These are phyloP conservation scores for Populus davidiana DNA, from an alignment of 345 rosid genomes.

Conservation along the genomic window DNA sequence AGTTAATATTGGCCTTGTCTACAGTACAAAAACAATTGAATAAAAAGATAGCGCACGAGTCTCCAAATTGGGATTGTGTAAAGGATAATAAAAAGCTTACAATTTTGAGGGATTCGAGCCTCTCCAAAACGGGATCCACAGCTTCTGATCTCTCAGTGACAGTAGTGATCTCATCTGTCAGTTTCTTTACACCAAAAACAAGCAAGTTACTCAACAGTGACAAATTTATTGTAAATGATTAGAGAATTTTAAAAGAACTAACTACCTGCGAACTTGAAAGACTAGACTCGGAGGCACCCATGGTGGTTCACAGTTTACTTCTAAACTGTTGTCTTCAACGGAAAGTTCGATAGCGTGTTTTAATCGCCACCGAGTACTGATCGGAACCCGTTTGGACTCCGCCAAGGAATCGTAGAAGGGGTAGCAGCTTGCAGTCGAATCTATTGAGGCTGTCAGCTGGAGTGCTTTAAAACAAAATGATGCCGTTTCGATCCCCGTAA, in stretches of 20 bases:
- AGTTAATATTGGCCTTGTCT: slow-evolving; percentile 77
- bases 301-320: neutral
- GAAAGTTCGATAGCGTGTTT: neutral
- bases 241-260: slow-evolving; percentile 8
- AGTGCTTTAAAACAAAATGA: too few species aligned
- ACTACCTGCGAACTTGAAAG: slow-evolving; percentile 51
- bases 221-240: neutral
- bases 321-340: neutral
- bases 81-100: slow-evolving; percentile 39
- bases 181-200: slow-evolving; percentile 17
- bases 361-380: neutral
- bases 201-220: neutral
- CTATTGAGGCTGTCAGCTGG: too few species aligned
- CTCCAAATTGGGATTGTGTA: neutral
- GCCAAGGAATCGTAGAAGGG: neutral
- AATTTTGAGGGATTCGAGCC: slow-evolving; percentile 68
- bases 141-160: slow-evolving; percentile 57
- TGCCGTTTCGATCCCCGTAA: too few species aligned
- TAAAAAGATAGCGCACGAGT: neutral
- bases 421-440: neutral
- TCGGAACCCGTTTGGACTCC: neutral
- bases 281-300: slow-evolving; percentile 43
- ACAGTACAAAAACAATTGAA: slow-evolving; percentile 4
- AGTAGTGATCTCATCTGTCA: slow-evolving; percentile 72
- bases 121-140: slow-evolving; percentile 72